These are phyloP conservation scores for Suillus paluster DNA, from an alignment of 768 basidiomycete genomes.

Conservation along the genomic window DNA sequence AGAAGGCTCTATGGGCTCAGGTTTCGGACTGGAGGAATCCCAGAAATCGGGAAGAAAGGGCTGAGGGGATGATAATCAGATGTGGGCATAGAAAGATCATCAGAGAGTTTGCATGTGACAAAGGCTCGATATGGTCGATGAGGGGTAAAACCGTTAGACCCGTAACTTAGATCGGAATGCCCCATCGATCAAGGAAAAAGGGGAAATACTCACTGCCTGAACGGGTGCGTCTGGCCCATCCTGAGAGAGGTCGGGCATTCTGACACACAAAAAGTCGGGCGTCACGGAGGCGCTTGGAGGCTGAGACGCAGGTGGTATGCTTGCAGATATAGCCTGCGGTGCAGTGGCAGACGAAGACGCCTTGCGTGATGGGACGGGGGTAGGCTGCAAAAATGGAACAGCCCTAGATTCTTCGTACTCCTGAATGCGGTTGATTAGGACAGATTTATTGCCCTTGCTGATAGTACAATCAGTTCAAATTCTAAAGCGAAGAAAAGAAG, in stretches of 20 bases:
- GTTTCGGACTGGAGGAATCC: conserved; percentile 50
- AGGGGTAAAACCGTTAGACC: background rate
- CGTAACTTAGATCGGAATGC: background rate
- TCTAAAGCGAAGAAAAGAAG: conserved; percentile 1
- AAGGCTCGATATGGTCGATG: conserved; percentile 13
- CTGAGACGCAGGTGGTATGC: conserved; percentile 45
- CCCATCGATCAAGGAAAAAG: conserved; percentile 10
- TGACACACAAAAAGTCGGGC: conserved; percentile 49
- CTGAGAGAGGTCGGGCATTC: conserved; percentile 58
- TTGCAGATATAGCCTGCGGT: conserved; percentile 41
- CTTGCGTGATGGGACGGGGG: conserved; percentile 27
- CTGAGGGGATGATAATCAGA: conserved; percentile 36
- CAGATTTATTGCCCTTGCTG: conserved; percentile 65
- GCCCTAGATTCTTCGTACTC: conserved; percentile 47
- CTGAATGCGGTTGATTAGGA: conserved; percentile 56
- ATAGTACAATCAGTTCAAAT: conserved; percentile 13
- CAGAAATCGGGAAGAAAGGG: conserved; percentile 66
- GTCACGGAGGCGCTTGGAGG: conserved; percentile 18
- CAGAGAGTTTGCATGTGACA: conserved; percentile 11
- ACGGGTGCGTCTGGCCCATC: conserved; percentile 47
- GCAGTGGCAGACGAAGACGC: conserved; percentile 30
- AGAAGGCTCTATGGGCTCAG: conserved; percentile 23
- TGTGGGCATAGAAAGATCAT: conserved; percentile 11
- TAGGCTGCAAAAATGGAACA: conserved; percentile 24
- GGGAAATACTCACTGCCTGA: conserved; percentile 56